A percentile compares a stretch with the other conserved stretches of the same genome.
Conservation (phyloP, 1,284 basidiomycete species). For the Puccinia polysora region DNA sequence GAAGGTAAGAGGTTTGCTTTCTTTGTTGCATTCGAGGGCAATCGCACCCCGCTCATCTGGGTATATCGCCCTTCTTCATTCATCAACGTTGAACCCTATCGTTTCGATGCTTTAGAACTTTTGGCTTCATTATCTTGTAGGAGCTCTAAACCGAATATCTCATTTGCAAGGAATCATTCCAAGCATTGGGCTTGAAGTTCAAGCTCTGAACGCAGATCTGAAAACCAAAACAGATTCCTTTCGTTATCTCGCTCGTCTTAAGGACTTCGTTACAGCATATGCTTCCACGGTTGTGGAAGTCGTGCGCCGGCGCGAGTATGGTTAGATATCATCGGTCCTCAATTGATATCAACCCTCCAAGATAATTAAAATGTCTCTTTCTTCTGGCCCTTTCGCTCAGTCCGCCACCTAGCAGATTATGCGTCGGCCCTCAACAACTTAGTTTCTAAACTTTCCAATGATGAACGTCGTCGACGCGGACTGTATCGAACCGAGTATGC, state of each 20-base stretch:
- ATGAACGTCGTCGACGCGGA: conserved; percentile 46
- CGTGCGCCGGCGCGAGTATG: conserved; percentile 80
- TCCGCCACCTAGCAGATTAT: conserved; percentile 46
- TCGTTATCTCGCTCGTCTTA: conserved; percentile 78
- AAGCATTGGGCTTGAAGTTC: conserved; percentile 66
- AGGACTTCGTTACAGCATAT: conserved; percentile 87
- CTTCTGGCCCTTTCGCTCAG: conserved; percentile 35
- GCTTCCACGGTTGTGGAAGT: conserved; percentile 86
- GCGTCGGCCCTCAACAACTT: conserved; percentile 44
- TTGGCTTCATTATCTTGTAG: conserved; percentile 45
- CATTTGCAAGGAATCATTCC: conserved; percentile 64
- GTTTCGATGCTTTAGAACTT: conserved; percentile 16
- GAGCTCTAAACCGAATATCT: conserved; percentile 57
- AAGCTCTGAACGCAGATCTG: conserved; percentile 46
- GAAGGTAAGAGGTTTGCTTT: conserved; percentile 1
- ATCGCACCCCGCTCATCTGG: too few relatives aligned
- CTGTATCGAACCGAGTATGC: conserved; percentile 47
- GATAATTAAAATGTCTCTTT: not conserved
- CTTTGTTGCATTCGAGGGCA: too few relatives aligned
- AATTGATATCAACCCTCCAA: not conserved
- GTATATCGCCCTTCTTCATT: not conserved
- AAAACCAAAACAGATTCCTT: conserved; percentile 63
- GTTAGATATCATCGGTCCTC: conserved; percentile 54
- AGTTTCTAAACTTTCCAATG: conserved; percentile 43
- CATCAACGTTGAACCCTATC: not conserved